Conservation (phyloP, 164 flowering plant genomes). For the Vitis labrusca region DNA sequence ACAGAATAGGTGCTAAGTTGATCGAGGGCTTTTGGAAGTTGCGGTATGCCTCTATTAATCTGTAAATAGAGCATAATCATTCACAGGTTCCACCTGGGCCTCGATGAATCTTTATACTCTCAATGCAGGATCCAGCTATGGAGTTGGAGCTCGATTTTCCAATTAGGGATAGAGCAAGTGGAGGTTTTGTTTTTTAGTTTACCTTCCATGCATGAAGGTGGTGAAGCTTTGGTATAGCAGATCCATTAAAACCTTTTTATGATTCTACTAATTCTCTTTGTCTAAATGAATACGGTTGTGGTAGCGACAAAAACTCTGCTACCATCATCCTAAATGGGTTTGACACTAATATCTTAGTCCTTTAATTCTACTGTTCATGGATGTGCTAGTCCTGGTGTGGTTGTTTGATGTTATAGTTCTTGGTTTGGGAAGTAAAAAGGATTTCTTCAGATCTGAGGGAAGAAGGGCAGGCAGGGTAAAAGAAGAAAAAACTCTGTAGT, state of each 20-base stretch:
- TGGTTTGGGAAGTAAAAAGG: conserved; percentile 1
- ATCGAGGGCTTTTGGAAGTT: conserved; percentile 19
- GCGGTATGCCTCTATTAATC: conserved; percentile 42
- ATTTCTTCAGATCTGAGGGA: neutral
- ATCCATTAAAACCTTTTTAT: conserved; percentile 30
- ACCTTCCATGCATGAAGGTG: conserved; percentile 43
- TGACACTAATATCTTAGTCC: conserved; percentile 8
- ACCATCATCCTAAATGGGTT: conserved; percentile 12
- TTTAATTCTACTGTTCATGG: conserved; percentile 14
- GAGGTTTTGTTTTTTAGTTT: conserved; percentile 49
- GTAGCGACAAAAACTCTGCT: conserved; percentile 23
- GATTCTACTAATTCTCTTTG: conserved; percentile 24
- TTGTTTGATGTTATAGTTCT: conserved; percentile 8
- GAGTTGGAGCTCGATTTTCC: conserved; percentile 56
- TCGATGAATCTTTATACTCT: conserved; percentile 56
- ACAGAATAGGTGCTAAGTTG: conserved; percentile 26
- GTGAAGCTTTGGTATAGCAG: conserved; percentile 35
- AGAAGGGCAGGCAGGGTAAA: neutral
- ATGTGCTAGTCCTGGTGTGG: conserved; percentile 8
- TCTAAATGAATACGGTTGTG: conserved; percentile 11
- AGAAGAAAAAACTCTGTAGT: neutral
- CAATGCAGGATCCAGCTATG: conserved; percentile 45
- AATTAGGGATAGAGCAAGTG: conserved; percentile 38
- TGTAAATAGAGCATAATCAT: conserved; percentile 61
- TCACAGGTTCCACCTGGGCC: conserved; percentile 42